Conservation (phyloP, 1,284 basidiomycete species). For the Lentinus polychrous region DNA sequence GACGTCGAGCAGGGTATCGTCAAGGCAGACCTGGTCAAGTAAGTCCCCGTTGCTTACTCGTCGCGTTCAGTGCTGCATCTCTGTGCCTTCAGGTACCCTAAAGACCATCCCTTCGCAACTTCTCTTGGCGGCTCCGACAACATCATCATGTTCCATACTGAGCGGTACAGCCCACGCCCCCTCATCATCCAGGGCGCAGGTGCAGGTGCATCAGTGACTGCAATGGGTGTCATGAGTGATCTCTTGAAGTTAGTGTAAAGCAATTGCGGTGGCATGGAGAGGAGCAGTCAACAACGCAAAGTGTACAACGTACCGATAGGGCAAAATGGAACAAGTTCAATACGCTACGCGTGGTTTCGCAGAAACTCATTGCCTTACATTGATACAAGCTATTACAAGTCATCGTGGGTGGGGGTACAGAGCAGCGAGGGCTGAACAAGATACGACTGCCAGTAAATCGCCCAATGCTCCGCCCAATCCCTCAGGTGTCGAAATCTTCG, state of each 20-base stretch:
- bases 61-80: not conserved
- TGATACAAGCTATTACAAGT: not conserved
- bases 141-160: conserved; percentile 95
- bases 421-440: not conserved
- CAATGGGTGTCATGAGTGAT: conserved; percentile 93
- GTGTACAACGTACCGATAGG: not conserved
- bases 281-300: not conserved
- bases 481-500: not conserved
- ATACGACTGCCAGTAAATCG: not conserved
- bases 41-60: conserved; percentile 16
- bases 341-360: too few species aligned
- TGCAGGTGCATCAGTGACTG: conserved; percentile 95
- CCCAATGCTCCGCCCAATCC: not conserved
- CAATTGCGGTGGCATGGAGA: not conserved
- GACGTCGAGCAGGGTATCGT: conserved; percentile 72
- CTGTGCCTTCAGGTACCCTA: conserved; percentile 65
- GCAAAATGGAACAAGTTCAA: not conserved
- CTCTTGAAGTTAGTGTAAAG: conserved; percentile 49
- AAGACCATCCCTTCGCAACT: conserved; percentile 89
- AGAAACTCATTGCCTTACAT: not conserved
- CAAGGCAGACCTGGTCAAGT: conserved; percentile 87
- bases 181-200: conserved; percentile 94
- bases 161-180: conserved; percentile 78
- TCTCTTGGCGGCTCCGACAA: conserved; percentile 95
- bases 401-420: not conserved